Conservation (phyloP, 805 yeast genomes). For the Grigorovia yakushimaensis region DNA sequence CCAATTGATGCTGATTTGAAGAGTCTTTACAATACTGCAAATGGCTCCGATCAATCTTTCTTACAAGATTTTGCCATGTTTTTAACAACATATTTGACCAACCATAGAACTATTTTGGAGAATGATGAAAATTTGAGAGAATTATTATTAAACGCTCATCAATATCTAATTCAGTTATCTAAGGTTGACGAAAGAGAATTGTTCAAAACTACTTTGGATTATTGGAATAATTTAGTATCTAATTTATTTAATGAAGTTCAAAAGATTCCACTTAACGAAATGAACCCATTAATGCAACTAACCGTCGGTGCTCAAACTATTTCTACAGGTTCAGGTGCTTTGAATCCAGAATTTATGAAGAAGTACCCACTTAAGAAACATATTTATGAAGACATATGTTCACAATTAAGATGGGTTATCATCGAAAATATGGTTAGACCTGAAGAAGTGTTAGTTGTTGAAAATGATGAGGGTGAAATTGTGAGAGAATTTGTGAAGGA, state of each 20-base stretch:
- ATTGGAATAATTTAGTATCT: slow-evolving; percentile 83
- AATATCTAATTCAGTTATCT: slow-evolving; percentile 74
- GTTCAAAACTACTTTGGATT: slow-evolving; percentile 90
- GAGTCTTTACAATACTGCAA: slow-evolving; percentile 62
- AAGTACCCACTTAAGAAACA: slow-evolving; percentile 80
- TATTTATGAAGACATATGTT: slow-evolving; percentile 64
- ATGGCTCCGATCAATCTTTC: slow-evolving; percentile 81
- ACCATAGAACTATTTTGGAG: slow-evolving; percentile 62
- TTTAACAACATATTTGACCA: slow-evolving; percentile 70
- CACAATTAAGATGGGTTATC: slow-evolving; percentile 81
- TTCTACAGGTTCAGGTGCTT: slow-evolving; percentile 63
- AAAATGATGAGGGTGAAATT: slow-evolving; percentile 98
- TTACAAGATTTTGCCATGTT: slow-evolving; percentile 93
- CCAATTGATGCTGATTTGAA: slow-evolving; percentile 68
- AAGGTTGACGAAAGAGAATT: slow-evolving; percentile 91
- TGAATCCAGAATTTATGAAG: slow-evolving; percentile 70
- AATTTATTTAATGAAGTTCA: slow-evolving; percentile 81
- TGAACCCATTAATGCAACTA: slow-evolving; percentile 70
- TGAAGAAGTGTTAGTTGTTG: slow-evolving; percentile 93
- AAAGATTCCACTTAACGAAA: slow-evolving; percentile 58
- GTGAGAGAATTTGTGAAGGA: slow-evolving; percentile 96
- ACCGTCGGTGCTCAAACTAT: slow-evolving; percentile 30
- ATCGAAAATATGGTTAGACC: slow-evolving; percentile 98
- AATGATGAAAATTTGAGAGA: slow-evolving; percentile 43
- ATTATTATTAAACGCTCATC: slow-evolving; percentile 61